phyloP scores from a whole-genome alignment of 495 filamentous ascomycete species.

The Lepidopterella palustris region DNA sequence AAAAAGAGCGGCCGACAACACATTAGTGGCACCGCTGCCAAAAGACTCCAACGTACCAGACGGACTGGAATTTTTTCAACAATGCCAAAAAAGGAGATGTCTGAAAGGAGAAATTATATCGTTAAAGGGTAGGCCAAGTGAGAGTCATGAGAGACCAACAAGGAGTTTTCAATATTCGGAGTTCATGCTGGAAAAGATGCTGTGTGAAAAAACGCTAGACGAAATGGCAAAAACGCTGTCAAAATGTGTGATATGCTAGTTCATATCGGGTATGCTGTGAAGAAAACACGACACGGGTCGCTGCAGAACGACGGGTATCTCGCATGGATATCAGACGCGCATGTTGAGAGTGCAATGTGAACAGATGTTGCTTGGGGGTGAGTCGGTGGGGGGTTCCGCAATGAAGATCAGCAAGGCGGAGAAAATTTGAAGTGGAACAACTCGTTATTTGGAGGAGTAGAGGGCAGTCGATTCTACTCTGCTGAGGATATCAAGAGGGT shows the following conservation, averaged over 20 bases:
- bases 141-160: neutral
- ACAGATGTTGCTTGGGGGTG: neutral
- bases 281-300: neutral
- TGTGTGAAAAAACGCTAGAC: neutral
- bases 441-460: neutral
- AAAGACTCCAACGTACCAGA: neutral
- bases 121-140: neutral
- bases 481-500: neutral
- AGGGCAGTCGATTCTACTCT: neutral
- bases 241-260: slow-evolving; percentile 1
- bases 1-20: neutral
- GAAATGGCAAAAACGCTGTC: neutral
- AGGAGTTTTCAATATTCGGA: neutral
- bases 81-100: neutral
- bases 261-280: neutral
- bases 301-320: neutral
- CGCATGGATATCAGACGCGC: neutral
- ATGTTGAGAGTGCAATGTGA: neutral
- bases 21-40: neutral
- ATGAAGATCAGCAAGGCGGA: neutral
- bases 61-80: neutral
- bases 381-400: neutral
- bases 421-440: neutral
- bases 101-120: neutral
- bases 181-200: neutral